phyloP scores from a whole-genome alignment of 495 filamentous ascomycete species.

The Penicillium paxilli region DNA sequence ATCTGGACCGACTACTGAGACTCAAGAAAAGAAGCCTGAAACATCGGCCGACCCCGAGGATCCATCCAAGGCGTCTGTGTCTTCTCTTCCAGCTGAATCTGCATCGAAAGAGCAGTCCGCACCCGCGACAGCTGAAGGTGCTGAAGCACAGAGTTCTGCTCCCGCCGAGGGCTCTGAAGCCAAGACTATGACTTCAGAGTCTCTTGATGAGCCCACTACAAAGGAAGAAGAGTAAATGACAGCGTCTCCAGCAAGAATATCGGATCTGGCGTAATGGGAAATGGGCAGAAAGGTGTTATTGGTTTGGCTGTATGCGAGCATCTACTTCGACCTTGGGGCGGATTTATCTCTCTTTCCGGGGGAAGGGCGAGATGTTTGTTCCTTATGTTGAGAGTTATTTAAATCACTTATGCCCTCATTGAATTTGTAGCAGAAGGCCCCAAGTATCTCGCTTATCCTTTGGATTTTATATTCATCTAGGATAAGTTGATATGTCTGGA shows the following conservation, averaged over 20 bases:
- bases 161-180: slow-evolving; percentile 19
- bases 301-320: slow-evolving; percentile 28
- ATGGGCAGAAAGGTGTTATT: slow-evolving; percentile 45
- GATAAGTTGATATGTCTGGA: background rate
- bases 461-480: background rate
- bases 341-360: slow-evolving; percentile 13
- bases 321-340: slow-evolving; percentile 23
- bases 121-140: slow-evolving; percentile 8
- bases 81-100: slow-evolving; percentile 20
- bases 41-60: slow-evolving; percentile 21
- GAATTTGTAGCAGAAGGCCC: background rate
- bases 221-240: slow-evolving; percentile 32
- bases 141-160: slow-evolving; percentile 21
- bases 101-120: slow-evolving; percentile 23
- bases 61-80: slow-evolving; percentile 15
- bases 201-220: slow-evolving; percentile 26
- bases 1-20: slow-evolving; percentile 8
- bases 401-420: slow-evolving; percentile 3
- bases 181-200: slow-evolving; percentile 23
- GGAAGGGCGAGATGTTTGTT: slow-evolving; percentile 6
- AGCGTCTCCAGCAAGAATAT: slow-evolving; percentile 18
- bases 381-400: background rate
- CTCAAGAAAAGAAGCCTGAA: slow-evolving; percentile 27
- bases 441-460: background rate
- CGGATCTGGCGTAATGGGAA: slow-evolving; percentile 41